Base-by-base conservation (phyloP, 306 rosid genomes). In the Pueraria montana region DNA sequence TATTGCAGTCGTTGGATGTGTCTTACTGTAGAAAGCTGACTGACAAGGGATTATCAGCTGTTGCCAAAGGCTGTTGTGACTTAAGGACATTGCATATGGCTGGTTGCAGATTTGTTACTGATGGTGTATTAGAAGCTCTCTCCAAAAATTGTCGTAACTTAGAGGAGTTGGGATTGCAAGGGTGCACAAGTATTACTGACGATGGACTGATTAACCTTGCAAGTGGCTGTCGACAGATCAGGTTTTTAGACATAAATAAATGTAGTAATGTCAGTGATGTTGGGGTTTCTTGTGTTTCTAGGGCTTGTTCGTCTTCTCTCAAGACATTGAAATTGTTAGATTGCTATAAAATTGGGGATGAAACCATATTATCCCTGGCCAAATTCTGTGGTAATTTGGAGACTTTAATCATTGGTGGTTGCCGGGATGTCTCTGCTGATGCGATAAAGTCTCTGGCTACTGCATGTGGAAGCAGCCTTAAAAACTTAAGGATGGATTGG, bases 401-500 rank as follows among this genome's bases (percentile, higher is more conserved):
- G 84, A 96, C 98, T 46, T 89, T 96, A 18, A 85, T 90, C 12
- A 87, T 94, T 42, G 97, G 98, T 70, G 96, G 99, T 80, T 94
- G 99, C 86, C 91, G 94, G 45, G 91, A 87, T 78, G 87, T 94
- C 67, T 90, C 99, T 30, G 89, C 90, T 20, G 88, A 87, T 0
- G 90, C 96, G 0, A 81, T 96, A 32, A 90, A 86, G 72, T 86
- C 82, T 13, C 83, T 96, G 27, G 97, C 98, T 68, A 46, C 72
- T 67, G 86, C 92, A 48, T 87, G 95, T 82, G 83, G 85, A 82
- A 79, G 24, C 67, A 90, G 79, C 84, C 98, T 96, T 76, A 92
- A 87, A 87, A 90, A 86, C 84, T 86, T 96, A 59, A 87, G 98
- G 81, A 94, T 96, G 99, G 99, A 94, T 82, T 94, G 98, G 98